Evolutionary conservation across 768 basidiomycete genomes (phyloP), one percentile per base, ranked within the genome.

Genomic region (Leccinum boreale): DNA sequence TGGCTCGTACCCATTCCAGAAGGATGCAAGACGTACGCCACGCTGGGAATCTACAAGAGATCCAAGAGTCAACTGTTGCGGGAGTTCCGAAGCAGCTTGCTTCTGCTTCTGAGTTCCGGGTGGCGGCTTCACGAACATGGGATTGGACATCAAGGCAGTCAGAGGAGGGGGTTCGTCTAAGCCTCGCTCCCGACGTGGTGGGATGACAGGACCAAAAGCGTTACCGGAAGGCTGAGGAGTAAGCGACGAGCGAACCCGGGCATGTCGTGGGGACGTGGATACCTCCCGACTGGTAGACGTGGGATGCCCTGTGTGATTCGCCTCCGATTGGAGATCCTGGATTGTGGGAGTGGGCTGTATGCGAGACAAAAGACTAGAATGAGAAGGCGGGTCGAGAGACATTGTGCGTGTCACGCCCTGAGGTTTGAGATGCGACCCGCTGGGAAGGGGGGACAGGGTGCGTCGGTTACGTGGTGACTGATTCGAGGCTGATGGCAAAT

Each of bases 141-240:
- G 89, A 65, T 87, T 85, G 28, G 82, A 79, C 58, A 79, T 77
- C 42, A 92, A 79, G 53, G 81, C 61, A 28, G 79, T 78, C 29
- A 91, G 70, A 5, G 87, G 79, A 26, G 90, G 90, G 6, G 90
- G 90, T 61, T 90, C 88, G 21, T 87, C 86, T 33, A 73, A 69
- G 60, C 86, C 81, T 63, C 85, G 74, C 57, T 73, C 74, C 17
- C 74, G 73, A 45, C 74, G 71, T 19, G 71, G 67, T 9, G 74
- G 76, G 26, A 73, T 52, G 35, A 71, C 68, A 14, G 81, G 80
- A 52, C 80, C 80, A 51, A 80, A 80, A 2, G 60, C 65, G 19
- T 70, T 65, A 15, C 73, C 74, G 19, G 75, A 68, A 8, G 86
- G 86, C 65, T 86, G 86, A 8, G 90, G 90, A 7, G 89, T 90